phyloP scores from a whole-genome alignment of 2,329 filamentous ascomycete genomes.

The Trichoderma sp. region DNA sequence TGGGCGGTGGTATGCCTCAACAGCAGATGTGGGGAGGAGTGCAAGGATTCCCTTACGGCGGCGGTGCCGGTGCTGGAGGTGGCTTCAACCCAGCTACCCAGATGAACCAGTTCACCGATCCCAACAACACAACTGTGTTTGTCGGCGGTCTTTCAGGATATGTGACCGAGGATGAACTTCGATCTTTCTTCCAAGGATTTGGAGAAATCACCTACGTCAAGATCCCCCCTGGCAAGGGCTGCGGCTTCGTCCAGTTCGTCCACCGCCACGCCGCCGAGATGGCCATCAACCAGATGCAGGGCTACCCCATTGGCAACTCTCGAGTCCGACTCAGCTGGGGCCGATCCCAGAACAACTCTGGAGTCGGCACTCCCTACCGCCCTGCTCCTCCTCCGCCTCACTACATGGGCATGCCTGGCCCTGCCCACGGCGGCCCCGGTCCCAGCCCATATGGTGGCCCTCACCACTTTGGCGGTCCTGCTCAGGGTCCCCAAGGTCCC shows the following conservation, averaged over 20 bases:
- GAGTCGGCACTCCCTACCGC: slow-evolving; percentile 93
- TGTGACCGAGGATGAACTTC: slow-evolving; percentile 98
- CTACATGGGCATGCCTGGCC: slow-evolving; percentile 50
- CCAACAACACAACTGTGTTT: slow-evolving; percentile 99
- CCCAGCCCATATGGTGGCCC: slow-evolving; percentile 42
- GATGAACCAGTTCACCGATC: slow-evolving; percentile 99
- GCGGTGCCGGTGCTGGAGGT: slow-evolving; percentile 24
- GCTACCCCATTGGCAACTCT: slow-evolving; percentile 98
- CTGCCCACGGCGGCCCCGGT: slow-evolving; percentile 38
- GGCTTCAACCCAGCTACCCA: slow-evolving; percentile 49
- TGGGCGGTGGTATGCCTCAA: slow-evolving; percentile 42
- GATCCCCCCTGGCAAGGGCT: slow-evolving; percentile 98
- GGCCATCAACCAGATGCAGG: slow-evolving; percentile 99
- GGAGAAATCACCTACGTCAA: slow-evolving; percentile 99
- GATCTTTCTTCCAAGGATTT: slow-evolving; percentile 99
- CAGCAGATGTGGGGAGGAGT: slow-evolving; percentile 43
- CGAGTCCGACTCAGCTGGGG: slow-evolving; percentile 97
- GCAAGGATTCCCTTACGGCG: slow-evolving; percentile 38
- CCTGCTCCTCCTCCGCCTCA: slow-evolving; percentile 71
- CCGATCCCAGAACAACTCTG: slow-evolving; percentile 98
- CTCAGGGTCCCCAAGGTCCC: slow-evolving; percentile 38
- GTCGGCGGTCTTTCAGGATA: slow-evolving; percentile 96
- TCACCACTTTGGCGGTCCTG: slow-evolving; percentile 35
- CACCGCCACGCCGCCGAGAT: slow-evolving; percentile 98
- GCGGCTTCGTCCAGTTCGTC: slow-evolving; percentile 98